phyloP scores from a whole-genome alignment of 176 grass and related monocot species.

The Cenchrus fungigraminus region DNA sequence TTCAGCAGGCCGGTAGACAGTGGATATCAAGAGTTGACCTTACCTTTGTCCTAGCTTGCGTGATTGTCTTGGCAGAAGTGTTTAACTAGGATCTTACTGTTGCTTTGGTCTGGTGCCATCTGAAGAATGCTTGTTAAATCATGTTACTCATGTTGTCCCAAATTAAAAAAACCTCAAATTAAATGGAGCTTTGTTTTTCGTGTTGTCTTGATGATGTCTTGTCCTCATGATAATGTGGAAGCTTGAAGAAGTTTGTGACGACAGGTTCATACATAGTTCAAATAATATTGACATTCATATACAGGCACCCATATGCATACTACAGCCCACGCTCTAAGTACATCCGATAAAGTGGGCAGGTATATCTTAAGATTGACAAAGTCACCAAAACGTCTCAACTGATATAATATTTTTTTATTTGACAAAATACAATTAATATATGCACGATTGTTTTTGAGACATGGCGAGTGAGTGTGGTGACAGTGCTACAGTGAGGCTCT shows the following conservation, averaged over 20 bases:
- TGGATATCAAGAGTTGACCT: conserved; percentile 37
- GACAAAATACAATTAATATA: neutral
- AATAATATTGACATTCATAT: too few relatives aligned
- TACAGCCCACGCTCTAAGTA: too few relatives aligned
- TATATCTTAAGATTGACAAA: too few relatives aligned
- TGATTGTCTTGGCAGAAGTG: conserved; percentile 23
- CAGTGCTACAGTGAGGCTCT: neutral
- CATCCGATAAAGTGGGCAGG: too few relatives aligned
- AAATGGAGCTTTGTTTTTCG: neutral
- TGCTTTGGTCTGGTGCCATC: conserved; percentile 30
- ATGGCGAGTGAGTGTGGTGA: conserved; percentile 22
- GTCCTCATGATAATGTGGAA: neutral
- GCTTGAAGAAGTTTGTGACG: neutral
- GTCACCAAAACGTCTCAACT: too few relatives aligned
- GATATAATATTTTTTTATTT: neutral
- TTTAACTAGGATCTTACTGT: conserved; percentile 30
- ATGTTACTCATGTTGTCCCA: neutral
- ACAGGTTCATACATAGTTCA: too few relatives aligned
- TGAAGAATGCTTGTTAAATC: conserved; percentile 36
- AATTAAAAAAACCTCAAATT: neutral
- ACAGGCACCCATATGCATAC: too few relatives aligned
- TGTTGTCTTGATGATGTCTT: neutral
- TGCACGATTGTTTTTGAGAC: neutral
- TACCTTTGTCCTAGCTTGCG: conserved; percentile 38
- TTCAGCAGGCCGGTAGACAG: neutral